These are phyloP conservation scores for Diutina sp. DNA, from an alignment of 1,139 yeast genomes.

Conservation along the genomic window DNA sequence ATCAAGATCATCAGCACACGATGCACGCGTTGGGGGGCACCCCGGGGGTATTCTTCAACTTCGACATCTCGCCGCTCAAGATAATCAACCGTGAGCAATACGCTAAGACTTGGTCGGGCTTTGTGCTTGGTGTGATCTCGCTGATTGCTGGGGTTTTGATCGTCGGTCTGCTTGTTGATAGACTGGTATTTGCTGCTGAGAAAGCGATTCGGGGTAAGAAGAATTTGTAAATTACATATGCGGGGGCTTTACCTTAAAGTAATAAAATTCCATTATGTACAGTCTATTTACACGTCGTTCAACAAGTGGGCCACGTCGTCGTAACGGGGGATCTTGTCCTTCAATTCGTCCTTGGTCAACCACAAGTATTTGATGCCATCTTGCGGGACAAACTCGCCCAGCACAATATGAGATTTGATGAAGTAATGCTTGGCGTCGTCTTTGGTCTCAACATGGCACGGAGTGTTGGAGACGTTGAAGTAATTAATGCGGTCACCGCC, in stretches of 20 bases:
- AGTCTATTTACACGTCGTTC: slow-evolving; percentile 21
- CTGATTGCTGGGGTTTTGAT: slow-evolving; percentile 91
- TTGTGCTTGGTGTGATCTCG: slow-evolving; percentile 72
- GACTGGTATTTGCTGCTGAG: slow-evolving; percentile 84
- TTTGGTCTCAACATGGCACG: slow-evolving; percentile 54
- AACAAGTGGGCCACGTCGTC: slow-evolving; percentile 39
- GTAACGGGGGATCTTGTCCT: slow-evolving; percentile 43
- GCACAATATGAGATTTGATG: slow-evolving; percentile 78
- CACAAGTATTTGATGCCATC: slow-evolving; percentile 42
- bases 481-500: slow-evolving; percentile 75
- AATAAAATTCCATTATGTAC: background rate
- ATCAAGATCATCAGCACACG: slow-evolving; percentile 83
- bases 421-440: slow-evolving; percentile 40
- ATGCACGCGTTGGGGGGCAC: slow-evolving; percentile 77
- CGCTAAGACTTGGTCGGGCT: slow-evolving; percentile 74
- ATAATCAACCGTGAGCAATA: slow-evolving; percentile 77
- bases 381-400: slow-evolving; percentile 63
- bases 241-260: background rate
- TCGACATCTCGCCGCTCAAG: slow-evolving; percentile 88
- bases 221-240: slow-evolving; percentile 14
- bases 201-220: slow-evolving; percentile 69
- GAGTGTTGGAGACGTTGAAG: slow-evolving; percentile 83
- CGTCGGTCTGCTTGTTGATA: slow-evolving; percentile 79
- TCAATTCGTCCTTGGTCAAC: slow-evolving; percentile 75
- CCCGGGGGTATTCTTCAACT: slow-evolving; percentile 79